These are phyloP conservation scores for Termitomyces sp. DNA, from an alignment of 768 basidiomycete species.

Conservation along the genomic window DNA sequence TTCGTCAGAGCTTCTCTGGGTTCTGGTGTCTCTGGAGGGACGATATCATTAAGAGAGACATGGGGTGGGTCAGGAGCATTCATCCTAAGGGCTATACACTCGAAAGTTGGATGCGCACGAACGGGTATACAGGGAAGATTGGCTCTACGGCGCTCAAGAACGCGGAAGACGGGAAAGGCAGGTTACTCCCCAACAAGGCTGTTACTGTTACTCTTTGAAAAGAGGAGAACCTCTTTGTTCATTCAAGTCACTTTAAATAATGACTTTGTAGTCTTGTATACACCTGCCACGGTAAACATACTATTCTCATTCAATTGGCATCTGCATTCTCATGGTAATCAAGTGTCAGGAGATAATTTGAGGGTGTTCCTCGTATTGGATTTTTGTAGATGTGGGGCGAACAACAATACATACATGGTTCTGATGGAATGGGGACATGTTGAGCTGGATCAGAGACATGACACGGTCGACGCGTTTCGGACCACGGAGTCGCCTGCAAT, in stretches of 20 bases:
- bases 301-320: background rate
- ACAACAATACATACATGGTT: too few relatives aligned
- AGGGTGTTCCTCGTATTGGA: background rate
- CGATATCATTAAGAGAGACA: slow-evolving; percentile 40
- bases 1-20: slow-evolving; percentile 39
- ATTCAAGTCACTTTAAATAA: background rate
- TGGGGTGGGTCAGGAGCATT: slow-evolving; percentile 41
- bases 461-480: too few relatives aligned
- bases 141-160: slow-evolving; percentile 28
- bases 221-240: background rate
- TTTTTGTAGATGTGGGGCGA: too few relatives aligned
- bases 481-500: too few relatives aligned
- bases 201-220: slow-evolving; percentile 12
- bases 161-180: slow-evolving; percentile 30
- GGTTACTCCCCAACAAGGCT: slow-evolving; percentile 23
- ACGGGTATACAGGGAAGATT: slow-evolving; percentile 27
- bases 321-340: background rate
- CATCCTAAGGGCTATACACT: slow-evolving; percentile 35
- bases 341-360: background rate
- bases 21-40: slow-evolving; percentile 46
- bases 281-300: background rate
- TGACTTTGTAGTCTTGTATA: background rate
- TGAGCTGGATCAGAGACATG: too few relatives aligned
- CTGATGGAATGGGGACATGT: too few relatives aligned
- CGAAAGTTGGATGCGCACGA: slow-evolving; percentile 41